Evolutionary conservation across 768 basidiomycete species (phyloP).

Genomic region (Rhizopogon roseolus): DNA sequence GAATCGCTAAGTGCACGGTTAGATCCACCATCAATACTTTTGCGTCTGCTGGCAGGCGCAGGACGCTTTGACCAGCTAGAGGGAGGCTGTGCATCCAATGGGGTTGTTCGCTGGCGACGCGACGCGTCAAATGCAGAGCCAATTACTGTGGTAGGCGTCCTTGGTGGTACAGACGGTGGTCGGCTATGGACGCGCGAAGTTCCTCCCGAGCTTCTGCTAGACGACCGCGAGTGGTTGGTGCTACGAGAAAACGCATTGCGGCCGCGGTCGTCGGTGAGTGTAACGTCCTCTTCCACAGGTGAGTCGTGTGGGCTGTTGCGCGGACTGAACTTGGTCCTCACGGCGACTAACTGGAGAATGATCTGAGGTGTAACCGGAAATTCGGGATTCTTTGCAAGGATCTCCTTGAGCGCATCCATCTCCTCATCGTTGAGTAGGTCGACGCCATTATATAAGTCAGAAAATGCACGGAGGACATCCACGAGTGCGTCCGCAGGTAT

Average conservation of each 20-base stretch:
- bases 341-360: constrained; percentile 60
- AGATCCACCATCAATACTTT: constrained; percentile 67
- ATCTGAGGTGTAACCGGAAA: constrained; percentile 67
- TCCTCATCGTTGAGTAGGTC: constrained; percentile 66
- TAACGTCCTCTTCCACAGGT: constrained; percentile 32
- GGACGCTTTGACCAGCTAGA: constrained; percentile 77
- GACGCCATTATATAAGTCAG: constrained; percentile 50
- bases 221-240: constrained; percentile 43
- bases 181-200: constrained; percentile 41
- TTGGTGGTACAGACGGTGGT: constrained; percentile 55
- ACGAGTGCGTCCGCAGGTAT: constrained; percentile 70
- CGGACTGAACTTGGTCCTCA: constrained; percentile 41
- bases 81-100: constrained; percentile 53
- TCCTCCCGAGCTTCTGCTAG: constrained; percentile 50
- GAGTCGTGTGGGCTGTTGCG: constrained; percentile 28
- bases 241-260: constrained; percentile 23
- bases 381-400: constrained; percentile 56
- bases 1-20: constrained; percentile 56
- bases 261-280: constrained; percentile 34
- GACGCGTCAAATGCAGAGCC: constrained; percentile 66
- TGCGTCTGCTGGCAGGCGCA: constrained; percentile 59
- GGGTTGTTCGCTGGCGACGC: constrained; percentile 66
- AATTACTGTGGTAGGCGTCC: constrained; percentile 35
- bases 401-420: constrained; percentile 49
- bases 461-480: constrained; percentile 64